Conservation (phyloP, 169 alveolate genomes). For the Toxoplasma gondii region DNA sequence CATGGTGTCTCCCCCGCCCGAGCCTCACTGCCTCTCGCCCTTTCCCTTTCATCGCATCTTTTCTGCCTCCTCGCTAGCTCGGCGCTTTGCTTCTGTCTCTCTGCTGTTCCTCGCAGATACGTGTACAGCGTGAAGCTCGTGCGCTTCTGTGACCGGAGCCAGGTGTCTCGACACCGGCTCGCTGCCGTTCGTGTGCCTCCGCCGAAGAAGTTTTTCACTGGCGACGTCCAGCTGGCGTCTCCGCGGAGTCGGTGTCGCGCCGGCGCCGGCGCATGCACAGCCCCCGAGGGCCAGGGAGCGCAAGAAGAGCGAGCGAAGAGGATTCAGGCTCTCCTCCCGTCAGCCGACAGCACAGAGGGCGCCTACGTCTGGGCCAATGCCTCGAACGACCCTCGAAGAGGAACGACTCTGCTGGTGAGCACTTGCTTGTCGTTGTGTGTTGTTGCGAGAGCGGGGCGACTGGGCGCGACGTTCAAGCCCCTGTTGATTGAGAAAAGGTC, state of each 20-base stretch:
- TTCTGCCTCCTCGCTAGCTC: too few species aligned
- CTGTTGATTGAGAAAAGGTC: too few species aligned
- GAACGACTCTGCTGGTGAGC: too few species aligned
- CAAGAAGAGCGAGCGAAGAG: neutral
- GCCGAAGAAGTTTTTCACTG: neutral
- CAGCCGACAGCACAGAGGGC: neutral
- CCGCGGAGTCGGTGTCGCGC: neutral
- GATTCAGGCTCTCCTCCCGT: neutral
- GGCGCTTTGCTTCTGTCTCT: too few species aligned
- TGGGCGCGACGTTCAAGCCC: too few species aligned
- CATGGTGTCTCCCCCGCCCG: too few species aligned
- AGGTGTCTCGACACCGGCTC: neutral
- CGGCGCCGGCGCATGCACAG: neutral
- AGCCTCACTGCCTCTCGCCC: too few species aligned
- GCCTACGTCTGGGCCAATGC: too few species aligned
- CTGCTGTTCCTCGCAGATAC: neutral
- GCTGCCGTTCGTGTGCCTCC: neutral
- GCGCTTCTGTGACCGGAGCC: neutral
- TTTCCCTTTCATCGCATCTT: too few species aligned
- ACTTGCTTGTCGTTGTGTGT: too few species aligned
- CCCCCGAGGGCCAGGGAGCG: neutral
- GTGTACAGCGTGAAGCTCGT: slow-evolving; percentile 7
- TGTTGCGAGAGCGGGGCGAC: too few species aligned
- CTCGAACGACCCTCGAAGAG: too few species aligned
- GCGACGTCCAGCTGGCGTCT: neutral